phyloP scores from a whole-genome alignment of 257 asterid genomes.

The Thymus mandschuricus region DNA sequence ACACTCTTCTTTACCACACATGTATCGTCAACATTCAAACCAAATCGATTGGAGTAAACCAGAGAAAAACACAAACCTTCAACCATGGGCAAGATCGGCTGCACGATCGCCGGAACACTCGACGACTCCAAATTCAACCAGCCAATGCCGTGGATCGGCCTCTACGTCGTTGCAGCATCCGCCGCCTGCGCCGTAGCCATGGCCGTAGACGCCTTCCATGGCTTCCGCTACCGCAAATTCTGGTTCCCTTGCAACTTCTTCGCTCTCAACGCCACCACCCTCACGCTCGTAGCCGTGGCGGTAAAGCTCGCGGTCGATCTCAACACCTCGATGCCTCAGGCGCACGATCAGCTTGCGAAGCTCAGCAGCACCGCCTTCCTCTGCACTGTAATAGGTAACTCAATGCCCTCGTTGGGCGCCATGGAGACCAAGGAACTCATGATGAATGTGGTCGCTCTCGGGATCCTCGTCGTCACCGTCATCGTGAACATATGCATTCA shows the following conservation, averaged over 20 bases:
- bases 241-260: slow-evolving; percentile 84
- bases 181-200: slow-evolving; percentile 67
- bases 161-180: slow-evolving; percentile 65
- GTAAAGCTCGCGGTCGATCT: slow-evolving; percentile 80
- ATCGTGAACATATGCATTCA: slow-evolving; percentile 67
- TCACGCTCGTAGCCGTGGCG: slow-evolving; percentile 63
- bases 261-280: slow-evolving; percentile 81
- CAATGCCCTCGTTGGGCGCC: slow-evolving; percentile 73
- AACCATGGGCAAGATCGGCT: slow-evolving; percentile 54
- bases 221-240: slow-evolving; percentile 44
- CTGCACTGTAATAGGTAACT: slow-evolving; percentile 65
- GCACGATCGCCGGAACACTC: slow-evolving; percentile 49
- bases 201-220: slow-evolving; percentile 54
- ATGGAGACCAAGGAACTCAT: slow-evolving; percentile 62
- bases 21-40: neutral
- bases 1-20: neutral
- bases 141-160: slow-evolving; percentile 78
- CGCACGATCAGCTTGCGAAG: slow-evolving; percentile 68
- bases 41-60: neutral
- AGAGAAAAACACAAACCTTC: neutral
- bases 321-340: slow-evolving; percentile 78
- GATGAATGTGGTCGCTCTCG: slow-evolving; percentile 70
- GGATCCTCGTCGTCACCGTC: slow-evolving; percentile 64
- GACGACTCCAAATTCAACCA: slow-evolving; percentile 56
- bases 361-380: slow-evolving; percentile 69